phyloP scores from a whole-genome alignment of 257 asterid species.

The Paraleonurus japonicus region DNA sequence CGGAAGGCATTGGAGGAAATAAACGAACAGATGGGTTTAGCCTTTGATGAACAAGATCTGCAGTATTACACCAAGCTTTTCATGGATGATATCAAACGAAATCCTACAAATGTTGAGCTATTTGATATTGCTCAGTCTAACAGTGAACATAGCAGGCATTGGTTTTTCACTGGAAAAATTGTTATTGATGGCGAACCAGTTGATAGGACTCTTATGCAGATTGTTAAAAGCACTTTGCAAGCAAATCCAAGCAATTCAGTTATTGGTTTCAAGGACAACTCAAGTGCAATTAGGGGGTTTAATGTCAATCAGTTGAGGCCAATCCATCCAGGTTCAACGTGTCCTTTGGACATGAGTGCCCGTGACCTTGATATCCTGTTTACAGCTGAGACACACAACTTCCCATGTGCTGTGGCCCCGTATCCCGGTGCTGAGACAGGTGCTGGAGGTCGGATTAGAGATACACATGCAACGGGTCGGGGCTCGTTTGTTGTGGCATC shows the following conservation, averaged over 20 bases:
- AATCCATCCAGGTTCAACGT: slow-evolving; percentile 62
- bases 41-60: slow-evolving; percentile 91
- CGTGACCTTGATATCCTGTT: slow-evolving; percentile 71
- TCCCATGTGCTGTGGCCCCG: slow-evolving; percentile 98
- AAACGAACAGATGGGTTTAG: slow-evolving; percentile 84
- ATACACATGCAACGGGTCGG: slow-evolving; percentile 94
- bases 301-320: slow-evolving; percentile 68
- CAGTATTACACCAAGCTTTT: slow-evolving; percentile 84
- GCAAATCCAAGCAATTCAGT: slow-evolving; percentile 88
- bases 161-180: slow-evolving; percentile 91
- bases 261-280: slow-evolving; percentile 94
- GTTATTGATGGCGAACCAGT: slow-evolving; percentile 72
- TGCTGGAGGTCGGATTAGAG: slow-evolving; percentile 95
- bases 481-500: slow-evolving; percentile 92
- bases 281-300: slow-evolving; percentile 90
- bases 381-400: slow-evolving; percentile 96
- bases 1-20: slow-evolving; percentile 85
- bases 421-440: slow-evolving; percentile 99
- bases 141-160: slow-evolving; percentile 96
- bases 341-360: slow-evolving; percentile 51
- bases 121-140: slow-evolving; percentile 98
- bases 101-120: slow-evolving; percentile 88
- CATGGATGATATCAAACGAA: slow-evolving; percentile 72
- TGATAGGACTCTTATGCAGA: slow-evolving; percentile 79
- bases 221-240: slow-evolving; percentile 75